Evolutionary conservation across 192 early-diverging fungal species (phyloP).

Genomic region (Entophlyctis helioformis): DNA sequence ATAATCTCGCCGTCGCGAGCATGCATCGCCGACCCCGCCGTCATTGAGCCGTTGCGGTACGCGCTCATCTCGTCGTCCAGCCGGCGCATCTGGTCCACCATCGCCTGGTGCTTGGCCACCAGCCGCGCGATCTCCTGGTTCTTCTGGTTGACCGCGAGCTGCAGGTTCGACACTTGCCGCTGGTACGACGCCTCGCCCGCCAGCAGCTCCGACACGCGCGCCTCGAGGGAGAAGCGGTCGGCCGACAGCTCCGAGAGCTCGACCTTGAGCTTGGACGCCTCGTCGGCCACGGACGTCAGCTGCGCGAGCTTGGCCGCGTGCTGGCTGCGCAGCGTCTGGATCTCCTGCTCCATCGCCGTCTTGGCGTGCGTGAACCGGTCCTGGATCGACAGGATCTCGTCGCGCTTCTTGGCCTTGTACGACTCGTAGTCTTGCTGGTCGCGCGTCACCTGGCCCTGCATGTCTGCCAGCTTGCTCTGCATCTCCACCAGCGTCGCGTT

Average conservation of each 20-base stretch:
- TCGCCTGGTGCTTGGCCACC: conserved; percentile 14
- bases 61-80: conserved; percentile 23
- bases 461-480: conserved; percentile 7
- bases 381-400: conserved; percentile 32
- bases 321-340: conserved; percentile 15
- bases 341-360: conserved; percentile 30
- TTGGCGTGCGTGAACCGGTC: conserved; percentile 34
- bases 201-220: conserved; percentile 21
- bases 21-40: neutral
- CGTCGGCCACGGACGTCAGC: conserved; percentile 8
- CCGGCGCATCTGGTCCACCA: conserved; percentile 20
- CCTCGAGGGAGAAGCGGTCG: conserved; percentile 23
- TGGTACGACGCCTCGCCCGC: conserved; percentile 12
- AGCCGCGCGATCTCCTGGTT: conserved; percentile 23
- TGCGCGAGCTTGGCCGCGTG: conserved; percentile 15
- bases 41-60: conserved; percentile 7
- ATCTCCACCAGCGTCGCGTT: conserved; percentile 10
- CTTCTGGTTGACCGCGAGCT: conserved; percentile 19
- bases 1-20: conserved; percentile 22
- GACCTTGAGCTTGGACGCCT: conserved; percentile 14
- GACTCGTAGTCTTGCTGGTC: conserved; percentile 15
- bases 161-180: conserved; percentile 21
- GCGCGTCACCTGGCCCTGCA: conserved; percentile 8
- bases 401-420: conserved; percentile 27
- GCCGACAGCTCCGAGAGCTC: conserved; percentile 20